A percentile compares a stretch with the other conserved stretches of the same genome.
Conservation (phyloP, 163 green algal genomes). For the Chlorella variabilis region DNA sequence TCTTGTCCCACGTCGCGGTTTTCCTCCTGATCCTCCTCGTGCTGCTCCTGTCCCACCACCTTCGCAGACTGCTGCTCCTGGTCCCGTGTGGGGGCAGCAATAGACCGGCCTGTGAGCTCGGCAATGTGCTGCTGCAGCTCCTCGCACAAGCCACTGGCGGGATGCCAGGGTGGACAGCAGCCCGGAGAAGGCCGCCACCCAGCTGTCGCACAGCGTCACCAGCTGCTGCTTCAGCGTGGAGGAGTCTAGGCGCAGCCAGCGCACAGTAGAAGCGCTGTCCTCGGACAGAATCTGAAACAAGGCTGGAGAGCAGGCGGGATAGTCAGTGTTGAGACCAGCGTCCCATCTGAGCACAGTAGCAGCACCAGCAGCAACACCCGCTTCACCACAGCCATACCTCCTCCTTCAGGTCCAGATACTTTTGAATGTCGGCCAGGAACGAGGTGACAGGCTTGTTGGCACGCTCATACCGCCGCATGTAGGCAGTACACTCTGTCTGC, state of each 20-base stretch:
- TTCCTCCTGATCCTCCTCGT: background rate
- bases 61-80: background rate
- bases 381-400: constrained; percentile 49
- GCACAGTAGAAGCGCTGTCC: constrained; percentile 82
- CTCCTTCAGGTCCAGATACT: constrained; percentile 75
- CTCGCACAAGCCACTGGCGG: constrained; percentile 66
- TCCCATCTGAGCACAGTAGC: background rate
- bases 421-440: constrained; percentile 84
- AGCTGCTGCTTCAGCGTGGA: constrained; percentile 87
- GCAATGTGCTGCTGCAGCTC: background rate
- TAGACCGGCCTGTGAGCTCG: background rate
- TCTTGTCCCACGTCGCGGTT: background rate
- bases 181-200: constrained; percentile 79
- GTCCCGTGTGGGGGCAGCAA: background rate
- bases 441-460: constrained; percentile 81
- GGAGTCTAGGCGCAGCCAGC: constrained; percentile 91
- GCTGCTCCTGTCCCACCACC: background rate
- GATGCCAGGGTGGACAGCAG: constrained; percentile 78
- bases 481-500: constrained; percentile 27
- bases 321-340: background rate
- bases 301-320: background rate
- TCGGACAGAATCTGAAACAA: constrained; percentile 69
- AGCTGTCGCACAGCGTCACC: constrained; percentile 81
- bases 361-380: background rate
- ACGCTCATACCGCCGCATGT: constrained; percentile 79